phyloP scores from a whole-genome alignment of 257 asterid genomes.

The Nicotiana noctiflora region DNA sequence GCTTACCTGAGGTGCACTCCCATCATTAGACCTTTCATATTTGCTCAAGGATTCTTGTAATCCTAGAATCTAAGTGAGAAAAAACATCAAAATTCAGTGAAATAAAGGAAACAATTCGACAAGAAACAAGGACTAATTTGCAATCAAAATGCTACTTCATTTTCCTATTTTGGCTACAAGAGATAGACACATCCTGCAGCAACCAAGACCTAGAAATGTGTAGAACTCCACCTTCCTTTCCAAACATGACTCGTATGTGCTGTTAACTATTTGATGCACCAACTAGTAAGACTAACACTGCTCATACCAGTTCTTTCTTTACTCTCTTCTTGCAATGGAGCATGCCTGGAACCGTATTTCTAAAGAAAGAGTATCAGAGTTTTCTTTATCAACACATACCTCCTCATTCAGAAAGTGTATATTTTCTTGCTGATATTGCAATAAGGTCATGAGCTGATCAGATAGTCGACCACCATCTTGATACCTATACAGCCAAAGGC shows the following conservation, averaged over 20 bases:
- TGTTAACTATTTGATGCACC: constrained; percentile 1
- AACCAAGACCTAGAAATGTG: not conserved
- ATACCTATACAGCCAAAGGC: constrained; percentile 40
- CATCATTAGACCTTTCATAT: constrained; percentile 81
- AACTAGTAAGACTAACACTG: not conserved
- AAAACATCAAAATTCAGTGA: constrained; percentile 1
- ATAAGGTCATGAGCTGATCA: constrained; percentile 95
- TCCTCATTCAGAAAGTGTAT: constrained; percentile 95
- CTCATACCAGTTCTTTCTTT: not conserved
- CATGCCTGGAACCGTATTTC: constrained; percentile 6
- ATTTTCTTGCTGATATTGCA: constrained; percentile 95
- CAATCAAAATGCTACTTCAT: not conserved
- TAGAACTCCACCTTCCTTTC: not conserved
- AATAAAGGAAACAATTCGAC: not conserved
- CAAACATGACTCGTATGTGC: not conserved
- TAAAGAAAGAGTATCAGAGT: not conserved
- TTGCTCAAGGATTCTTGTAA: constrained; percentile 90
- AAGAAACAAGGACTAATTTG: not conserved
- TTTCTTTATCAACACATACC: constrained; percentile 36
- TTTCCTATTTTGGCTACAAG: not conserved
- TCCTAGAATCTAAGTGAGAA: constrained; percentile 68
- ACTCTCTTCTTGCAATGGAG: not conserved
- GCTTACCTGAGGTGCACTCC: constrained; percentile 84
- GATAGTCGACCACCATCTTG: constrained; percentile 86
- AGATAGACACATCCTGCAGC: not conserved